A percentile compares a stretch with the other conserved stretches of the same genome.
phyloP scores from a whole-genome alignment of 1,139 yeast species.

The Nakaseomyces bracarensis region DNA sequence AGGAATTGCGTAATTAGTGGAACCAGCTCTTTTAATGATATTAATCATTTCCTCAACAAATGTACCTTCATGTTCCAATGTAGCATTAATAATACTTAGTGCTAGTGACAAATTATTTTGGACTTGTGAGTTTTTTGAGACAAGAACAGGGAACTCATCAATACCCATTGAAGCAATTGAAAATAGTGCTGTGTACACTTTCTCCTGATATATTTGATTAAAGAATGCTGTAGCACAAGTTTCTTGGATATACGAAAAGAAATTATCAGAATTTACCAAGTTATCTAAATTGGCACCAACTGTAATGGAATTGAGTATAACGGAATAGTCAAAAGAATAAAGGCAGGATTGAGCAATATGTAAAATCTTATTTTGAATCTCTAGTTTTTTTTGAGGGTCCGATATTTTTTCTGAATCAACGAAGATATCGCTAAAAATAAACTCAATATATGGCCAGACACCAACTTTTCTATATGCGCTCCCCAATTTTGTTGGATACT shows the following conservation, averaged over 20 bases:
- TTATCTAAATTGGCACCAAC: slow-evolving; percentile 45
- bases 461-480: slow-evolving; percentile 55
- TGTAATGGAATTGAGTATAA: slow-evolving; percentile 44
- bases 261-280: slow-evolving; percentile 39
- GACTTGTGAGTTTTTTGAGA: slow-evolving; percentile 33
- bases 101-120: slow-evolving; percentile 34
- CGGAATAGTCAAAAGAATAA: slow-evolving; percentile 54
- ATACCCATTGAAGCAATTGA: slow-evolving; percentile 47
- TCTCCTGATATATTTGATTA: slow-evolving; percentile 53
- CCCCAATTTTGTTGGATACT: slow-evolving; percentile 63
- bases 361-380: slow-evolving; percentile 48
- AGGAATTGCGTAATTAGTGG: slow-evolving; percentile 38
- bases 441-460: slow-evolving; percentile 75
- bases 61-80: slow-evolving; percentile 49
- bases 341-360: slow-evolving; percentile 47
- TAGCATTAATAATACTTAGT: slow-evolving; percentile 40
- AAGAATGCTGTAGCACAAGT: slow-evolving; percentile 66
- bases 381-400: slow-evolving; percentile 35
- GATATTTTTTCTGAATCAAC: slow-evolving; percentile 33
- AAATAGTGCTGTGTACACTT: slow-evolving; percentile 49
- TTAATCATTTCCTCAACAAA: slow-evolving; percentile 44
- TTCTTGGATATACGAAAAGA: slow-evolving; percentile 38
- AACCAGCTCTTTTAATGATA: slow-evolving; percentile 33
- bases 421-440: slow-evolving; percentile 57
- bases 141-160: slow-evolving; percentile 40